Base-by-base conservation (phyloP, 192 early-diverging fungal genomes). In the Piromyces sp. region DNA sequence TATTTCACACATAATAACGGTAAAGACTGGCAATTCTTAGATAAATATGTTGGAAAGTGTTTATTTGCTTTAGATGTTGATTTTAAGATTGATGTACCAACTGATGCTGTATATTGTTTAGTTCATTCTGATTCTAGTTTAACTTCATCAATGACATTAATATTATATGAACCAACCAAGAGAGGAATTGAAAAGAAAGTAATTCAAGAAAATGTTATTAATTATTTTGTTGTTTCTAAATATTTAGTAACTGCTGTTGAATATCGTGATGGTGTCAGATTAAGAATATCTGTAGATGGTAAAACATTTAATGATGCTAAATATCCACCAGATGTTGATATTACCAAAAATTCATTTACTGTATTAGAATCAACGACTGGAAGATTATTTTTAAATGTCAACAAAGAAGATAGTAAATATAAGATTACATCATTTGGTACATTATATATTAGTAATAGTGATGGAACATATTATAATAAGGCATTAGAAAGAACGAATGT, bases 361-460 rank as follows among this genome's bases (percentile, higher is more conserved):
- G 88, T 98, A 17, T 82, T 99, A 51, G 94, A 95, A 81, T 94
- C 95, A 11, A 89, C 90, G 29, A 95, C 94, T 0, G 94, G 93
- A 30, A 86, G 90, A 19, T 85, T 97, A 13, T 88, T 98, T 29
- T 81, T 99, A 14, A 94, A 97, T 82, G 91, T 95, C 22, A 90
- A 94, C 79, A 88, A 30, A 40, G 86, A 85, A 82, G 83, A 85
- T 9, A 87, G 85, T 78, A 85, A 83, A 51, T 81, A 82, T n/a
- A 83, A 82, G n/a, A 83, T 86, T 83, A 83, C 81, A 68, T 82
- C 83, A 84, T 94, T 87, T 84, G 97, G 97, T 33, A 92, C 87
- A 14, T 87, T 99, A 19, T 96, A 96, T 88, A 95, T 95, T 82
- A 96, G 95, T 79, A 95, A 96, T 86, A 88, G 88, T 79, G 92